Conservation (phyloP, 2,329 filamentous ascomycete genomes). For the Raffaelea arxii region DNA sequence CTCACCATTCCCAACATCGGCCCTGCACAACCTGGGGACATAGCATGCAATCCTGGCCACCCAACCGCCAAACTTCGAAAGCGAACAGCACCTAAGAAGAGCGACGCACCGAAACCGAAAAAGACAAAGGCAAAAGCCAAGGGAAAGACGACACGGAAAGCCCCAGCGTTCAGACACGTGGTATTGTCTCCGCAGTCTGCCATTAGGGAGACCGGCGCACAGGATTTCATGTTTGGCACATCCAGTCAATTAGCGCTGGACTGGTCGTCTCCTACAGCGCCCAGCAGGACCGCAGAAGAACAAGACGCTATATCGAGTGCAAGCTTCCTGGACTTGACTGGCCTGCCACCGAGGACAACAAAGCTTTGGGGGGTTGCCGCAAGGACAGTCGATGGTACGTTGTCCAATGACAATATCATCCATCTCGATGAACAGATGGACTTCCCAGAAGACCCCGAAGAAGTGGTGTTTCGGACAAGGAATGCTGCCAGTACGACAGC, state of each 20-base stretch:
- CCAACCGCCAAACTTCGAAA: constrained; percentile 22
- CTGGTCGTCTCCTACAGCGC: too few relatives aligned
- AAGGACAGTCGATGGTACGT: constrained; percentile 52
- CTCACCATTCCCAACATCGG: too few relatives aligned
- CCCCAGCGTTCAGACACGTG: constrained; percentile 30
- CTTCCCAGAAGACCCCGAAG: constrained; percentile 14
- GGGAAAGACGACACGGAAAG: constrained; percentile 17
- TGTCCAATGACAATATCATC: constrained; percentile 54
- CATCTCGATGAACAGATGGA: constrained; percentile 42
- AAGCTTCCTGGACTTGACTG: constrained; percentile 7
- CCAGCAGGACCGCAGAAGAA: too few relatives aligned
- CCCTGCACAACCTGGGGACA: neutral
- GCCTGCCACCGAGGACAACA: neutral
- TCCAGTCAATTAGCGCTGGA: constrained; percentile 72
- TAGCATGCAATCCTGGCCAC: constrained; percentile 14
- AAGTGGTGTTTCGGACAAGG: constrained; percentile 12
- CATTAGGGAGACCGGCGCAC: constrained; percentile 52
- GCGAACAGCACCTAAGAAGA: constrained; percentile 13
- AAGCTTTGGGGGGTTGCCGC: constrained; percentile 64
- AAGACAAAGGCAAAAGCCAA: constrained; percentile 23
- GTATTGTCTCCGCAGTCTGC: constrained; percentile 63
- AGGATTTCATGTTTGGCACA: constrained; percentile 77
- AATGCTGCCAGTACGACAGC: too few relatives aligned
- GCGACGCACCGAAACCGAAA: neutral
- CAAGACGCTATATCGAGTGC: too few relatives aligned